Evolutionary conservation across 2,329 filamentous ascomycete species (phyloP).

Genomic region (Fusarium sarcochroum): DNA sequence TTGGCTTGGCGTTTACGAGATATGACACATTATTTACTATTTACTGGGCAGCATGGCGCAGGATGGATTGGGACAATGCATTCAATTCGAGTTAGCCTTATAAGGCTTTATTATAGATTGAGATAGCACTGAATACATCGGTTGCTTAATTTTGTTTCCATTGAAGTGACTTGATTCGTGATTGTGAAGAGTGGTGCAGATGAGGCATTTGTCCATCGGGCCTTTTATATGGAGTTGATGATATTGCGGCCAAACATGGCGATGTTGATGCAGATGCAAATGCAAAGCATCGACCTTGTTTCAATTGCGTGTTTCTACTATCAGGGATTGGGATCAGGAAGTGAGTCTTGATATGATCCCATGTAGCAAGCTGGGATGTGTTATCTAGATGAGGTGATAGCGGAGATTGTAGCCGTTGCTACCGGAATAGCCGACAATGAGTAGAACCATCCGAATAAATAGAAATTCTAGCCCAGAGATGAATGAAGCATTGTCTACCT

Average conservation of each 20-base stretch:
- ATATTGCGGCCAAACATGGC: neutral
- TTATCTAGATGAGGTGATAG: constrained; percentile 6
- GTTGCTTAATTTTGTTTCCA: constrained; percentile 15
- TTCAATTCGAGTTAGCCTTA: constrained; percentile 16
- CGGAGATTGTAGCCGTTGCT: neutral
- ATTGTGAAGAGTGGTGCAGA: neutral
- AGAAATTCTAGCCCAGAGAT: neutral
- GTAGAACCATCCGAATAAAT: neutral
- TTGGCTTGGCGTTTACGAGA: constrained; percentile 47
- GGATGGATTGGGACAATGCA: constrained; percentile 36
- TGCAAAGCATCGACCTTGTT: too few relatives aligned
- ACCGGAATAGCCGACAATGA: neutral
- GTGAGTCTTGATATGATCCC: neutral
- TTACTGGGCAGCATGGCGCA: constrained; percentile 47
- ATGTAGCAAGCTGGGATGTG: neutral
- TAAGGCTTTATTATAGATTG: constrained; percentile 38
- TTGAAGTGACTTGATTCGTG: neutral
- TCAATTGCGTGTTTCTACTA: too few relatives aligned
- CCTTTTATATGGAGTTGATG: neutral
- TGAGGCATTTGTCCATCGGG: neutral
- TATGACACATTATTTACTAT: constrained; percentile 37
- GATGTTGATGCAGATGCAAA: neutral
- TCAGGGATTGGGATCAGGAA: neutral
- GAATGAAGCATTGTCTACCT: neutral
- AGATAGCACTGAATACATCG: constrained; percentile 35